phyloP scores from a whole-genome alignment of 225 moss, liverwort and hornwort species.

The Climacium dendroides region DNA sequence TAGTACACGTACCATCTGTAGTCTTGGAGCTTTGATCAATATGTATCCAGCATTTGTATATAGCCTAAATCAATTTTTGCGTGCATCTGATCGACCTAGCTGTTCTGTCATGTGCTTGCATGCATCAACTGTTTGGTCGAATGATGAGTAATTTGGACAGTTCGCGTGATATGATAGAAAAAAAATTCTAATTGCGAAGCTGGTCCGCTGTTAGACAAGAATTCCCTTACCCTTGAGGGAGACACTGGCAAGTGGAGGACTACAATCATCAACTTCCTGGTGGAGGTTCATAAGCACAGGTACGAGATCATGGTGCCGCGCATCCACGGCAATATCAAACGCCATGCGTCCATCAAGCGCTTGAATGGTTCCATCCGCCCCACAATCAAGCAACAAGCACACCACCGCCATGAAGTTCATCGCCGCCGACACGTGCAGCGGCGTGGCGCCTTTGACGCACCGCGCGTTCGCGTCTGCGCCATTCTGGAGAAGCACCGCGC shows the following conservation, averaged over 20 bases:
- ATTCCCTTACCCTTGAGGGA: constrained; percentile 5
- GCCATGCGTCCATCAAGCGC: constrained; percentile 29
- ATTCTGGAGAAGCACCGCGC: constrained; percentile 30
- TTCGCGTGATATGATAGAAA: background rate
- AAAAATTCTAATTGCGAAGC: background rate
- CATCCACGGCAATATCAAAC: constrained; percentile 21
- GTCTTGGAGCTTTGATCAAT: background rate
- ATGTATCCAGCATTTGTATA: background rate
- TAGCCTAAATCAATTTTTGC: background rate
- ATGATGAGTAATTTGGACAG: background rate
- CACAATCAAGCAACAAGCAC: constrained; percentile 31
- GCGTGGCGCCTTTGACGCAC: constrained; percentile 49
- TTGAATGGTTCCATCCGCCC: constrained; percentile 21
- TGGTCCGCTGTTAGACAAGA: background rate
- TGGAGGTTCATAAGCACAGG: background rate
- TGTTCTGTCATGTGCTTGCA: background rate
- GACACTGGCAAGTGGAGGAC: background rate
- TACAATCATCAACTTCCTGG: background rate
- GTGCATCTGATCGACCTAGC: background rate
- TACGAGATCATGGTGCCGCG: constrained; percentile 7
- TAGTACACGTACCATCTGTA: background rate
- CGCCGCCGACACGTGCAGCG: constrained; percentile 51
- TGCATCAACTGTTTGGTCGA: background rate
- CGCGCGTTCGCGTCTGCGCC: constrained; percentile 55
- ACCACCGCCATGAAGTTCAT: constrained; percentile 49